Percentiles rank a stretch among this genome's conserved stretches.
These are phyloP conservation scores for Agaricus blazei DNA, from an alignment of 768 basidiomycete genomes.

Conservation along the genomic window DNA sequence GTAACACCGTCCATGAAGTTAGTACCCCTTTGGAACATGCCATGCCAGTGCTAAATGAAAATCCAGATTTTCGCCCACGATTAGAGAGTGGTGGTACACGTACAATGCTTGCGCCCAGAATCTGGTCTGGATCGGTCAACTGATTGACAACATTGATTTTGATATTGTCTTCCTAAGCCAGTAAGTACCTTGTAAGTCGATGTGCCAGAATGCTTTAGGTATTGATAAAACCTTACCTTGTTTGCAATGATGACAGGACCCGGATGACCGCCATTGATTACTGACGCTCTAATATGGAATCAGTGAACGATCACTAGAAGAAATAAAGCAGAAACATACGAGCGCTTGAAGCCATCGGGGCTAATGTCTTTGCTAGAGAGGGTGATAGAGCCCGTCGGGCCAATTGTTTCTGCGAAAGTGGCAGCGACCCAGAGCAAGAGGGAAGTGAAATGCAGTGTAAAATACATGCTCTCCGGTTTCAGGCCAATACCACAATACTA, in stretches of 20 bases:
- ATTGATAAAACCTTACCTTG: conserved; percentile 5
- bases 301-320: not conserved
- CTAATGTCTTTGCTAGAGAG: conserved; percentile 2
- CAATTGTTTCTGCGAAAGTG: not conserved
- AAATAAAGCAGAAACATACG: conserved; percentile 5
- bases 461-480: not conserved
- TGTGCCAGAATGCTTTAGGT: not conserved
- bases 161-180: conserved; percentile 30
- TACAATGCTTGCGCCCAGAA: conserved; percentile 45
- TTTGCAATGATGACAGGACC: conserved; percentile 12
- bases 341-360: conserved; percentile 12
- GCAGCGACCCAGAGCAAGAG: not conserved
- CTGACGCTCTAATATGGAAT: conserved; percentile 3
- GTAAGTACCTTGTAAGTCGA: not conserved
- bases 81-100: conserved; percentile 9
- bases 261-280: conserved; percentile 9
- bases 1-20: conserved; percentile 36
- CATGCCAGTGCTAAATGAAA: conserved; percentile 40
- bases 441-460: not conserved
- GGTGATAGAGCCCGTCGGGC: conserved; percentile 1
- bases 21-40: conserved; percentile 29
- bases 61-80: not conserved
- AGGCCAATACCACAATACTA: not conserved
- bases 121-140: conserved; percentile 44
- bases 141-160: conserved; percentile 39